Base-by-base conservation (phyloP, 768 basidiomycete species). In the Coprinellus aureogranulatus region DNA sequence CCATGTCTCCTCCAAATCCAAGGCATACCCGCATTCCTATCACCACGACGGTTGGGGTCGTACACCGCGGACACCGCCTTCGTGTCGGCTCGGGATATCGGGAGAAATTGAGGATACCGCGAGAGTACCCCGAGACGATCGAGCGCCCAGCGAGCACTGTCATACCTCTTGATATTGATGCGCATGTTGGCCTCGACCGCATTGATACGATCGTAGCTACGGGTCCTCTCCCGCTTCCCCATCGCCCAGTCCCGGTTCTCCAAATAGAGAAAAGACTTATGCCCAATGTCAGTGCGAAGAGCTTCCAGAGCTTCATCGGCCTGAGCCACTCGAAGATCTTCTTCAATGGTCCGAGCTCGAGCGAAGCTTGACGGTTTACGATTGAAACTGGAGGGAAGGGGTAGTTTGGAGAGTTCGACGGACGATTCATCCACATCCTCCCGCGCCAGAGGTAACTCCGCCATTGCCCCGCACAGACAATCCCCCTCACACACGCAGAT, bases 1-100 rank as follows among this genome's bases (percentile, higher is more conserved):
- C n/a, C n/a, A n/a, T n/a, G n/a, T n/a, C n/a, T n/a, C n/a, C n/a
- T 18, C 46, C 46, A 48, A 22, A 48, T 48, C 46, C 46, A 48
- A 4, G 46, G 27, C 23, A 48, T 8, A 4, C n/a, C 46, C 8
- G n/a, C 22, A 25, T 48, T 22, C 25, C 46, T 4, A 8, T 22
- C n/a, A 9, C 46, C 46, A 8, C 6, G 46, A 3, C 11, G 4
- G 46, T 48, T 48, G 6, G 46, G 46, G 46, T 48, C 26, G n/a
- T 25, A 48, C 6, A 48, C 46, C 12, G 46, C 4, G 4, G 46
- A 25, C 8, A 48, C 23, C 8, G 46, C 46, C 46, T 30, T 52
- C 28, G 50, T 52, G 50, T 52, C 28, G 20, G 26, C 28, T 18
- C 20, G 20, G 23, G 26, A 31, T n/a, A 52, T 4, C 4, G 23